Evolutionary conservation across 768 basidiomycete species (phyloP), one percentile per base, ranked within the genome.

Genomic region (Phanerochaete carnosa): DNA sequence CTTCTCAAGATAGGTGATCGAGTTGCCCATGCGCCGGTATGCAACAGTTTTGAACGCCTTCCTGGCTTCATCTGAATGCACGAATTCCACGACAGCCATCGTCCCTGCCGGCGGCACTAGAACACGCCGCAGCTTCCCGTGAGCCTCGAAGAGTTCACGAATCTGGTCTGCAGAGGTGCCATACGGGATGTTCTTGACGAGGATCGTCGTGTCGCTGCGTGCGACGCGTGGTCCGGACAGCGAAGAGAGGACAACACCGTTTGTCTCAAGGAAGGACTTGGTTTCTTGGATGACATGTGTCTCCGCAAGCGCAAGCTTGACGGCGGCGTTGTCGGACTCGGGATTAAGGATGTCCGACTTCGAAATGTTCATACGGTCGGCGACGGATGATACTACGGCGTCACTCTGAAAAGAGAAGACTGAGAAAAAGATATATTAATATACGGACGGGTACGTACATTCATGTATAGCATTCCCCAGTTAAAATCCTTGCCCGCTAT

Each of bases 111-210:
- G 95, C 1, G 96, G 95, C 0, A 98, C 83, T 3, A 97, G 73
- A 7, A 97, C 82, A 12, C 90, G 80, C 22, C 67, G 78, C 26
- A 96, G 74, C 57, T 79, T 75, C 3, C 95, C 95, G 66, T 94
- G 88, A 0, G 82, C 78, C 55, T 84, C 82, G 67, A 98, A 95
- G 51, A 98, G 72, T 61, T 87, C 87, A 25, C 83, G 83, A n/a
- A 98, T 84, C 63, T 92, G 84, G 19, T 85, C 81, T 0, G 77
- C 73, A 0, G 88, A 83, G 2, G 95, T 96, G 6, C 92, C 94
- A 68, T 90, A 96, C 0, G 97, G 96, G 47, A 99, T 94, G 74
- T 98, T 98, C 77, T 98, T 98, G 63, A 98, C 90, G 19, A 99
- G 82, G 62, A 98, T 87, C 33, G 81, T 85, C 0, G 92, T 95